phyloP scores from a whole-genome alignment of 306 rosid species.

The Crataegus laevigata region DNA sequence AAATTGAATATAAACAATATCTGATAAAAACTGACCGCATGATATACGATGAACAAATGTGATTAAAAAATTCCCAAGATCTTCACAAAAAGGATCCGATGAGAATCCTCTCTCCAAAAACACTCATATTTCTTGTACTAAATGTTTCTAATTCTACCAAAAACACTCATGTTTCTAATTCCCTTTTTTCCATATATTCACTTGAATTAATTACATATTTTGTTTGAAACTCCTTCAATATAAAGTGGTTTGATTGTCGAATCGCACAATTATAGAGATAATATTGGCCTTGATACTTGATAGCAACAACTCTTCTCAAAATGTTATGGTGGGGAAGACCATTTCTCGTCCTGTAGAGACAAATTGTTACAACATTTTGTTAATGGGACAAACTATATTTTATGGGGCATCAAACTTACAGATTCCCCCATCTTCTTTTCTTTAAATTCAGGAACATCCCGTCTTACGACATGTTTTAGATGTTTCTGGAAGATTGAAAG shows the following conservation, averaged over 20 bases:
- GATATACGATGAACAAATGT: no score
- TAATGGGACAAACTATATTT: neutral
- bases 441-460: neutral
- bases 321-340: neutral
- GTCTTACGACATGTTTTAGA: no score
- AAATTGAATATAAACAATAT: no score
- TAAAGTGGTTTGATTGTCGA: neutral
- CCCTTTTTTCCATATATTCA: no score
- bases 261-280: neutral
- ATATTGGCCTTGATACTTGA: neutral
- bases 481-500: no score
- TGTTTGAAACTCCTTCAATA: no score
- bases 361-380: neutral
- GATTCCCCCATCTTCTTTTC: neutral
- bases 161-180: no score
- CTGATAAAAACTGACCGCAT: accelerated
- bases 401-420: neutral
- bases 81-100: accelerated
- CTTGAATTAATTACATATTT: no score
- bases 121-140: no score
- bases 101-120: no score
- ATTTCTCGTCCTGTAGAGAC: neutral
- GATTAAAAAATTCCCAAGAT: no score
- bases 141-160: no score
- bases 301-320: neutral